Conservation (phyloP, 768 basidiomycete genomes). For the Chiua virens region DNA sequence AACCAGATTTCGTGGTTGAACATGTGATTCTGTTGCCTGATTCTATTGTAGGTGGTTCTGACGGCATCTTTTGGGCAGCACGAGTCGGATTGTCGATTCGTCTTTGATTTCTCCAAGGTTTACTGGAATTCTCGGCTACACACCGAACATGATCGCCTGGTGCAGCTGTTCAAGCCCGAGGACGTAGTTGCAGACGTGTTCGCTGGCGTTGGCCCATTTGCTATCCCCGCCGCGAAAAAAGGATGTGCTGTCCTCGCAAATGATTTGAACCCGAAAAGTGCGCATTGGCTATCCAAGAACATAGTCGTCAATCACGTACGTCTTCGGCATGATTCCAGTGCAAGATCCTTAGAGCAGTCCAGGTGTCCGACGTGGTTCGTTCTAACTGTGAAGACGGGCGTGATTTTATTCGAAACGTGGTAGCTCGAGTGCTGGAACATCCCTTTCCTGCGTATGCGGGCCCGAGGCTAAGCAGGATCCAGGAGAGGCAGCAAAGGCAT, state of each 20-base stretch:
- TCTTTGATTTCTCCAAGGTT: slow-evolving; percentile 91
- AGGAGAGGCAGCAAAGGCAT: slow-evolving; percentile 48
- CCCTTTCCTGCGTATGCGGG: slow-evolving; percentile 67
- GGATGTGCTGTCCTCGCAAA: slow-evolving; percentile 90
- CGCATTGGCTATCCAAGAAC: slow-evolving; percentile 74
- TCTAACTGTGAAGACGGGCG: slow-evolving; percentile 84
- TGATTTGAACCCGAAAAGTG: slow-evolving; percentile 90
- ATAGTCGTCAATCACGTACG: slow-evolving; percentile 73
- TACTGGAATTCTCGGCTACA: slow-evolving; percentile 99
- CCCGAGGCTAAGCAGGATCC: slow-evolving; percentile 31
- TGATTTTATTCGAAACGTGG: slow-evolving; percentile 71
- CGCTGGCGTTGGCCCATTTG: slow-evolving; percentile 97
- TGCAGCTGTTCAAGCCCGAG: slow-evolving; percentile 65
- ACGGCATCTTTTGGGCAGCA: slow-evolving; percentile 43
- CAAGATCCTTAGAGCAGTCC: slow-evolving; percentile 3
- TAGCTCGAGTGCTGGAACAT: slow-evolving; percentile 50
- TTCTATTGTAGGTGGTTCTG: not conserved
- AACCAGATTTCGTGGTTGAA: slow-evolving; percentile 81
- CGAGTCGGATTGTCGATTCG: slow-evolving; percentile 85
- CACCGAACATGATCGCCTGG: slow-evolving; percentile 86
- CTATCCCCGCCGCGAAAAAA: slow-evolving; percentile 88
- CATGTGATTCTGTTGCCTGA: slow-evolving; percentile 54
- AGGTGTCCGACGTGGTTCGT: slow-evolving; percentile 69
- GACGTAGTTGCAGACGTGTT: slow-evolving; percentile 92
- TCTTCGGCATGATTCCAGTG: not conserved